phyloP scores from a whole-genome alignment of 495 filamentous ascomycete species.

The Neurospora tetrasperma region DNA sequence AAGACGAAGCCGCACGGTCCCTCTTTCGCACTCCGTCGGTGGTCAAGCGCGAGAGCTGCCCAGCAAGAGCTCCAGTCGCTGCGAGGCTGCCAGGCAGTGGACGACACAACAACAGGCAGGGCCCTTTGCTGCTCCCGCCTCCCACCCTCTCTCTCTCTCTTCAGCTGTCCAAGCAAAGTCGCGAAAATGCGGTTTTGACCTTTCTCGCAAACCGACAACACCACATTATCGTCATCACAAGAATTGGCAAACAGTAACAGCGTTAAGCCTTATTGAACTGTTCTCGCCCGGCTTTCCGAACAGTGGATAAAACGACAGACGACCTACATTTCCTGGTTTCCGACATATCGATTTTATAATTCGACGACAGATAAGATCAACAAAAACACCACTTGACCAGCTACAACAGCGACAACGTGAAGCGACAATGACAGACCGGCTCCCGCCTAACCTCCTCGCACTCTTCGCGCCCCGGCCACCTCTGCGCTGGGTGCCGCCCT shows the following conservation, averaged over 20 bases:
- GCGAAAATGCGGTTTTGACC: background rate
- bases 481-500: constrained; percentile 77
- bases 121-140: background rate
- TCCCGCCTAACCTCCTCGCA: constrained; percentile 82
- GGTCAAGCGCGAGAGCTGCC: background rate
- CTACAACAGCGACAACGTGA: background rate
- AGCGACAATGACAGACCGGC: constrained; percentile 76
- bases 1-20: background rate
- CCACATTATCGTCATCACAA: background rate
- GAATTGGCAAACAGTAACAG: background rate
- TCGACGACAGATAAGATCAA: background rate
- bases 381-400: background rate
- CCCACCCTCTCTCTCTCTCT: background rate
- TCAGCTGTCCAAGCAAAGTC: background rate
- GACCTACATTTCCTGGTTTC: background rate
- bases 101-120: background rate
- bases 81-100: background rate
- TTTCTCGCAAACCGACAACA: background rate
- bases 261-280: background rate
- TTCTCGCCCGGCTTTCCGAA: background rate
- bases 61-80: background rate
- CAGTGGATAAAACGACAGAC: background rate
- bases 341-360: background rate
- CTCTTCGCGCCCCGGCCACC: constrained; percentile 92
- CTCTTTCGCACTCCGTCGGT: background rate